These are phyloP conservation scores for Ganoderma lingzhi DNA, from an alignment of 1,284 basidiomycete genomes.

Conservation along the genomic window DNA sequence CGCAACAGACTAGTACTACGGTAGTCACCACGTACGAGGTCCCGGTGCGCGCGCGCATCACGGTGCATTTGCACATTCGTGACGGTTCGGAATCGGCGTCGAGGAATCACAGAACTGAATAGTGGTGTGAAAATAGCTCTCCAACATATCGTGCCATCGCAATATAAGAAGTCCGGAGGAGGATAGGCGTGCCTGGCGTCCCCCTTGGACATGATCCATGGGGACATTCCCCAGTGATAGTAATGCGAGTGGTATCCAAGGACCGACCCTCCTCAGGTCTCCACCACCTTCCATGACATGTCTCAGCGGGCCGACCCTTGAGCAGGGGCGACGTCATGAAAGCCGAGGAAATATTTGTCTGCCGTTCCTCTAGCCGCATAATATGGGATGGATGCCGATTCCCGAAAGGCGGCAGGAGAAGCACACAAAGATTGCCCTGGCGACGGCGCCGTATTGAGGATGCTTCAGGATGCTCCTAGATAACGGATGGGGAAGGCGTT, in stretches of 20 bases:
- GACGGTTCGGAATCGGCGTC: background rate
- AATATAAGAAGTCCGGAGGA: background rate
- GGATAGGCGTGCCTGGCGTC: background rate
- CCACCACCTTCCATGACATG: background rate
- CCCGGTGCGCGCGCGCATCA: background rate
- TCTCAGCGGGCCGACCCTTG: background rate
- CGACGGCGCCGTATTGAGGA: constrained; percentile 22
- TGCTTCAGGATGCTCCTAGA: constrained; percentile 5
- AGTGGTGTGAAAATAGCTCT: constrained; percentile 3
- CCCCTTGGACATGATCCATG: background rate
- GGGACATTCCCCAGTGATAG: background rate
- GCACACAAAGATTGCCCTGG: background rate
- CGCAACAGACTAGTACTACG: constrained; percentile 4
- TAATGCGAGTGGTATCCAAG: background rate
- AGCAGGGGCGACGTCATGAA: background rate
- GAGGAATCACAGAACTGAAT: background rate
- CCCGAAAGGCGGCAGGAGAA: background rate
- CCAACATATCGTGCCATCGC: background rate
- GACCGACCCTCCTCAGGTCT: background rate
- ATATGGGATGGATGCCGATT: background rate
- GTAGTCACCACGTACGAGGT: too few species aligned
- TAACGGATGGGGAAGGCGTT: constrained; percentile 27
- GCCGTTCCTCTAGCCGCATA: background rate
- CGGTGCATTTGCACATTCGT: background rate
- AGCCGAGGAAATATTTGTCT: background rate